phyloP scores from a whole-genome alignment of 768 basidiomycete genomes.

The Russula griseocarnosa region DNA sequence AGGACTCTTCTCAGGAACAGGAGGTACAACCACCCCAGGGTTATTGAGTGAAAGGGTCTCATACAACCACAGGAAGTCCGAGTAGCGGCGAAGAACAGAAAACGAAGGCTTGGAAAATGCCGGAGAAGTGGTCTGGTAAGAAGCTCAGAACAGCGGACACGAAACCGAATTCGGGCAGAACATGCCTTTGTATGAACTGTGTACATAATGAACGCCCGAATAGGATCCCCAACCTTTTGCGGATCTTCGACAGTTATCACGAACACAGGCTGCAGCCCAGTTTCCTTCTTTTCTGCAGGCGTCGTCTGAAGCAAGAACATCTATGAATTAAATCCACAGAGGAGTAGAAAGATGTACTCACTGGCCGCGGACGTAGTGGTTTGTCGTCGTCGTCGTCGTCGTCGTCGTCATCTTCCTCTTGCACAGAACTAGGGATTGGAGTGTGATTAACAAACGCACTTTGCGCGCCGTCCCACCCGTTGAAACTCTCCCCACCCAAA shows the following conservation, averaged over 20 bases:
- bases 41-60: conserved; percentile 86
- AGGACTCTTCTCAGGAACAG: conserved; percentile 91
- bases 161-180: conserved; percentile 6
- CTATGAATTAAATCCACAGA: conserved; percentile 2
- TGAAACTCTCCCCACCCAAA: conserved; percentile 44
- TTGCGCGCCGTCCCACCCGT: conserved; percentile 48
- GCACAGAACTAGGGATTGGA: conserved; percentile 22
- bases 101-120: conserved; percentile 78
- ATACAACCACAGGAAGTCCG: conserved; percentile 96
- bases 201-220: conserved; percentile 92
- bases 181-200: conserved; percentile 86
- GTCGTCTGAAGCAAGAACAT: conserved; percentile 12
- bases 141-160: neutral
- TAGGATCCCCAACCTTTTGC: conserved; percentile 94
- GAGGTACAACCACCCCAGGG: conserved; percentile 95
- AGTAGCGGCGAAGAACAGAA: conserved; percentile 94
- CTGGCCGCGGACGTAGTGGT: conserved; percentile 30
- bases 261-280: conserved; percentile 65
- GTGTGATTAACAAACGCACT: conserved; percentile 33
- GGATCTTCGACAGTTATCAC: conserved; percentile 93
- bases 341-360: conserved; percentile 29
- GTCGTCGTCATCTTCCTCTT: conserved; percentile 26
- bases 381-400: conserved; percentile 39
- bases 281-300: conserved; percentile 35
- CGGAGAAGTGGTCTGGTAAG: conserved; percentile 72